Evolutionary conservation across 371 early-diverging fungal genomes (phyloP).

Genomic region (Mucor lusitanicus): DNA sequence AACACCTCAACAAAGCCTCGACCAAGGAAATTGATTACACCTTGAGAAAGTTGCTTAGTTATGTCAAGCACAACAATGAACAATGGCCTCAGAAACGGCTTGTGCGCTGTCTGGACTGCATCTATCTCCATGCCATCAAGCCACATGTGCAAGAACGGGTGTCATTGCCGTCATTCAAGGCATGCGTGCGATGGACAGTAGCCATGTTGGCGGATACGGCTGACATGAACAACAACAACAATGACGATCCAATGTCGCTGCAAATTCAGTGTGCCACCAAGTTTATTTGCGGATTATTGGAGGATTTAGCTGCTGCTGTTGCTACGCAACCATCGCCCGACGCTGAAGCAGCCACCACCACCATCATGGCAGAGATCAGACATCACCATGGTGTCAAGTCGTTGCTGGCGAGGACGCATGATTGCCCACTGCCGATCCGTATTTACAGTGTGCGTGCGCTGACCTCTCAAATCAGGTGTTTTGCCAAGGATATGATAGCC

Average conservation of each 20-base stretch:
- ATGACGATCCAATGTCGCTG: background rate
- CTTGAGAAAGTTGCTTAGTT: constrained; percentile 7
- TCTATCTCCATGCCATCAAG: background rate
- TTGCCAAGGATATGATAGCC: background rate
- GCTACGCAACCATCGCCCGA: background rate
- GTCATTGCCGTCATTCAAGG: constrained; percentile 6
- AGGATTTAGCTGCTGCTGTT: background rate
- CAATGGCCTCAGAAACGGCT: constrained; percentile 18
- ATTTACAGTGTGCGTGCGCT: background rate
- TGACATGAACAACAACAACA: background rate
- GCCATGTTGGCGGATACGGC: background rate
- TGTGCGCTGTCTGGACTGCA: constrained; percentile 17
- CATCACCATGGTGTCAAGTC: background rate
- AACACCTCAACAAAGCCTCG: constrained; percentile 1
- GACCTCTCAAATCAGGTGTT: background rate
- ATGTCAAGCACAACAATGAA: background rate
- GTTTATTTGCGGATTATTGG: background rate
- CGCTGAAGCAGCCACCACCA: background rate
- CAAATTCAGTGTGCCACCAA: background rate
- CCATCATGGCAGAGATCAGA: background rate
- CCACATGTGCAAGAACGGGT: background rate
- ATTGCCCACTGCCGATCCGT: background rate
- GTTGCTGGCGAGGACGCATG: background rate
- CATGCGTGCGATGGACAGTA: constrained; percentile 1
- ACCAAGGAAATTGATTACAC: constrained; percentile 15